Conservation (phyloP, 2,329 filamentous ascomycete species). For the Calonectria henricotiae region DNA sequence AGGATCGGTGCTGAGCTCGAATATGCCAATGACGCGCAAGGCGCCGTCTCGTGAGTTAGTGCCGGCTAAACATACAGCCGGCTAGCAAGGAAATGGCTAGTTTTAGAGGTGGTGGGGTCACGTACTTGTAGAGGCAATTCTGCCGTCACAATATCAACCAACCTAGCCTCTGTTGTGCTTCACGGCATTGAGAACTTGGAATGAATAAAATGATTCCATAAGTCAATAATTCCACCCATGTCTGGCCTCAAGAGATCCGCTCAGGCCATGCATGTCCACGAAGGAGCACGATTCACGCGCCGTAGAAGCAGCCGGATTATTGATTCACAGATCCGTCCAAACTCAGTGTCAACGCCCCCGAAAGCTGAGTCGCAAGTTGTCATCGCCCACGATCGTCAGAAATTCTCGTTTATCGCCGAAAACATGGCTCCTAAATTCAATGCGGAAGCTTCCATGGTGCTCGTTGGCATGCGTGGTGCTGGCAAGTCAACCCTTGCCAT, state of each 20-base stretch:
- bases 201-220: not conserved
- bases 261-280: not conserved
- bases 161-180: not conserved
- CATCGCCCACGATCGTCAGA: not conserved
- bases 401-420: not conserved
- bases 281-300: slow-evolving; percentile 6
- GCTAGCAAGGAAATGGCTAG: not conserved
- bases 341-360: not conserved
- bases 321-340: not conserved
- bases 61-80: slow-evolving; percentile 10
- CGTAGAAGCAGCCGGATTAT: not conserved
- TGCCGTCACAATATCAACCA: not conserved
- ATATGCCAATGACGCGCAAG: not conserved
- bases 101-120: not conserved
- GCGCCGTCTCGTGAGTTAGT: not conserved
- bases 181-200: too few species aligned
- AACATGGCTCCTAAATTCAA: slow-evolving; percentile 61
- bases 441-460: slow-evolving; percentile 78
- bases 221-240: not conserved
- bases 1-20: not conserved
- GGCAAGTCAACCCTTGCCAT: slow-evolving; percentile 84
- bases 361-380: not conserved
- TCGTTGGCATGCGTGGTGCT: slow-evolving; percentile 82
- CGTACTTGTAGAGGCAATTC: not conserved
- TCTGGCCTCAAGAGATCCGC: slow-evolving; percentile 1